Percentiles rank a stretch among this genome's conserved stretches.
Conservation (phyloP, 306 rosid genomes). For the peach (Prunus persica) region Prunus_persica_NCBIv2 NC_034013.1:480001-480500, state of each 20-base stretch:
- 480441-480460: conserved; percentile 37
- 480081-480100: conserved; percentile 46
- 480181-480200: conserved; percentile 42
- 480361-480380: conserved; percentile 37
- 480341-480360: conserved; percentile 40
- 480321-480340: conserved; percentile 43
- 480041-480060: conserved; percentile 37
- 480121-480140: conserved; percentile 36
- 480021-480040: conserved; percentile 34
- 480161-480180: conserved; percentile 32
- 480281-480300: conserved; percentile 32
- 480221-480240: conserved; percentile 38
- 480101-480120: conserved; percentile 36
- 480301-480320: conserved; percentile 37
- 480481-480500: conserved; percentile 38
- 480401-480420: conserved; percentile 37
- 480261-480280: conserved; percentile 46
- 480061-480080: conserved; percentile 36
- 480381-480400: conserved; percentile 38
- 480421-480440: conserved; percentile 34
- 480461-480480: conserved; percentile 27
- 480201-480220: conserved; percentile 41
- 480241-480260: conserved; percentile 41
- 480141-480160: conserved; percentile 40
- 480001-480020: conserved; percentile 39